phyloP scores from a whole-genome alignment of 495 filamentous ascomycete genomes.

The Tricharina praecox region DNA sequence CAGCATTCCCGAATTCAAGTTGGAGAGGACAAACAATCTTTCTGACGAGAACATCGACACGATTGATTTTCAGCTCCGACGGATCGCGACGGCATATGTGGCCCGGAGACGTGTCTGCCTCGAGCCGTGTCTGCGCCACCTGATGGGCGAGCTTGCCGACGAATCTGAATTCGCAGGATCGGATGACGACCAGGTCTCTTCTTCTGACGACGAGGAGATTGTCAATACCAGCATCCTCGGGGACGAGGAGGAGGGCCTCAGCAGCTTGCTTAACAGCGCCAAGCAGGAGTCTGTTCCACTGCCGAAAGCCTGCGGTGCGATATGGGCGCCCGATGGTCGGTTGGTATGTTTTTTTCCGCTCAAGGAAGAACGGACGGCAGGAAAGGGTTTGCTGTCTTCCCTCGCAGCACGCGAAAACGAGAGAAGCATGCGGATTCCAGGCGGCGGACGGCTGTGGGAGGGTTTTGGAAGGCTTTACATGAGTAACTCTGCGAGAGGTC shows the following conservation, averaged over 20 bases:
- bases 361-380: constrained; percentile 44
- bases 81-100: constrained; percentile 52
- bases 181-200: constrained; percentile 50
- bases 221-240: constrained; percentile 1
- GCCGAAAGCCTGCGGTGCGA: constrained; percentile 55
- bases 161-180: constrained; percentile 31
- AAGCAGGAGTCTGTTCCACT: constrained; percentile 61
- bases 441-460: constrained; percentile 46
- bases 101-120: constrained; percentile 58
- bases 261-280: constrained; percentile 42
- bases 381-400: constrained; percentile 37
- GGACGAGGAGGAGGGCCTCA: constrained; percentile 62
- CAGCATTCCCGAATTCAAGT: constrained; percentile 44
- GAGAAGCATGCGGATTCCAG: constrained; percentile 42
- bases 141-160: constrained; percentile 54
- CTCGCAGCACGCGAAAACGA: constrained; percentile 44
- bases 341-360: constrained; percentile 78
- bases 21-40: constrained; percentile 67
- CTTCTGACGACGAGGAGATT: constrained; percentile 69
- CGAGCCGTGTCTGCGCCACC: constrained; percentile 64
- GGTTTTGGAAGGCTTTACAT: constrained; percentile 66
- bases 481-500: constrained; percentile 35
- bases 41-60: constrained; percentile 47
- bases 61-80: constrained; percentile 48
- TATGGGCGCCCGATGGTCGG: constrained; percentile 60